Conservation (phyloP, 331 rosid genomes). For the Ulmus americana region DNA sequence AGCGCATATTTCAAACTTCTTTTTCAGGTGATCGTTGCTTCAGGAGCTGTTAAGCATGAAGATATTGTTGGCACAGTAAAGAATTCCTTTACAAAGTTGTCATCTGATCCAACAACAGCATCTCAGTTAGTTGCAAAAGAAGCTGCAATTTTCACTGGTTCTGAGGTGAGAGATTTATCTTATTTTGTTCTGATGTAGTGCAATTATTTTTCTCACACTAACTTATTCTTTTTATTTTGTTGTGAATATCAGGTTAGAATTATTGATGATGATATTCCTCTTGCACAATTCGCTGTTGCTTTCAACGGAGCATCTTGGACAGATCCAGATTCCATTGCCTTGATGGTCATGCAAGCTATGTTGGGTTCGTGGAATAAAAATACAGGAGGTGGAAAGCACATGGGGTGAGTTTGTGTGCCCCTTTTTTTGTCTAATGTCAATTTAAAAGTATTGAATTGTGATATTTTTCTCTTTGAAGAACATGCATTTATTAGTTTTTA, state of each 20-base stretch:
- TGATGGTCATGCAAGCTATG: constrained; percentile 99
- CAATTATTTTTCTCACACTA: background rate
- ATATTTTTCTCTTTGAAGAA: background rate
- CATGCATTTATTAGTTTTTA: constrained; percentile 17
- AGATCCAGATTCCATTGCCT: constrained; percentile 86
- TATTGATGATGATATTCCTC: constrained; percentile 74
- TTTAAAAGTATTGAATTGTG: background rate
- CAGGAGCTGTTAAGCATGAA: constrained; percentile 93
- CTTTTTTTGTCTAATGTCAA: background rate
- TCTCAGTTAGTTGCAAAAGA: constrained; percentile 73
- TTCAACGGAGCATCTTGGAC: constrained; percentile 96
- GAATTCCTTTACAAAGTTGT: constrained; percentile 64
- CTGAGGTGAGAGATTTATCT: constrained; percentile 56
- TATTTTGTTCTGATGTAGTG: constrained; percentile 11
- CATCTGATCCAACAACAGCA: constrained; percentile 77
- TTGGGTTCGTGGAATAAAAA: constrained; percentile 90
- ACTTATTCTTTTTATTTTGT: constrained; percentile 4
- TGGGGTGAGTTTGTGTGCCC: constrained; percentile 53
- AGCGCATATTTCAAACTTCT: constrained; percentile 16
- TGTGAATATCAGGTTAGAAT: constrained; percentile 68
- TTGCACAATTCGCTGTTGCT: constrained; percentile 88
- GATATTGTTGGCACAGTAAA: constrained; percentile 69
- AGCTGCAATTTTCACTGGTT: constrained; percentile 82
- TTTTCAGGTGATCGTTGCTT: constrained; percentile 75
- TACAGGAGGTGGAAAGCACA: constrained; percentile 88